A percentile compares a stretch with the other conserved stretches of the same genome.
Conservation (phyloP, 2,329 filamentous ascomycete genomes). For the Colletotrichum brevisporum region DNA sequence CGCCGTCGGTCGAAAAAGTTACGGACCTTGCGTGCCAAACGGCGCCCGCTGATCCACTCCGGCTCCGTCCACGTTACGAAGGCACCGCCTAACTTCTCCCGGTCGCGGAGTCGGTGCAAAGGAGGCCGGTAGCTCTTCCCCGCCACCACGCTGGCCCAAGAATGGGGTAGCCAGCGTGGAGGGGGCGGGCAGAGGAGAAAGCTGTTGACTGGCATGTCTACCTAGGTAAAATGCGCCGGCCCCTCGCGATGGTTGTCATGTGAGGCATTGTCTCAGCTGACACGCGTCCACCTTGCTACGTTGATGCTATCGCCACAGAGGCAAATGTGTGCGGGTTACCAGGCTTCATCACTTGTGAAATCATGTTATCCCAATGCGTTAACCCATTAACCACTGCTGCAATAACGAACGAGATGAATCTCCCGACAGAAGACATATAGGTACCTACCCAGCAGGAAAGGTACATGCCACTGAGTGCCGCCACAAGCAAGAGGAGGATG, state of each 20-base stretch:
- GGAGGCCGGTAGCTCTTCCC: background rate
- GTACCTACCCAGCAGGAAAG: too few species aligned
- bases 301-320: background rate
- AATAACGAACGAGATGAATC: too few species aligned
- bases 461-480: too few species aligned
- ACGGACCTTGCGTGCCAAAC: background rate
- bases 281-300: background rate
- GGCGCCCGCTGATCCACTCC: slow-evolving; percentile 1
- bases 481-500: too few species aligned
- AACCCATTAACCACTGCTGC: too few species aligned
- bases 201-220: background rate
- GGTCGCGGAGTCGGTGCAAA: background rate
- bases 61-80: slow-evolving; percentile 8
- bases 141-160: background rate
- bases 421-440: too few species aligned
- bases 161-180: background rate
- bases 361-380: too few species aligned
- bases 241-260: background rate
- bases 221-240: background rate
- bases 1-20: background rate
- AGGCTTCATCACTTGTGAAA: too few species aligned
- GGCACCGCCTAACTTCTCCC: too few species aligned
- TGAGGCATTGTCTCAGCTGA: background rate
- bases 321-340: background rate
- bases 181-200: too few species aligned